Conservation (phyloP, 2,329 filamentous ascomycete species). For the Drechmeria coniospora region DNA sequence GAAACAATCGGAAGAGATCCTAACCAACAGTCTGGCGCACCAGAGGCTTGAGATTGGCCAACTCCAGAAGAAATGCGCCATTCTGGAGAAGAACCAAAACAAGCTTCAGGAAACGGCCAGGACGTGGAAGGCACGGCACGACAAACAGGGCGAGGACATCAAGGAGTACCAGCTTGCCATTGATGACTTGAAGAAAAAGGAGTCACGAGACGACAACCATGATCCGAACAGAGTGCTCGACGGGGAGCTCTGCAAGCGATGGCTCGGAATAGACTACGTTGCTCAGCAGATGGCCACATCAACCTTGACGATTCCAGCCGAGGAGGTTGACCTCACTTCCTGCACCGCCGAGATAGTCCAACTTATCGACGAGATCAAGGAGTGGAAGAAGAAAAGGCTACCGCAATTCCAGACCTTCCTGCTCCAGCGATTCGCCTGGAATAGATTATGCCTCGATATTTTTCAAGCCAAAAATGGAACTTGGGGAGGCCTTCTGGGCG, state of each 20-base stretch:
- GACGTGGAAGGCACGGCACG: no score
- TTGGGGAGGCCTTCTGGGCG: neutral
- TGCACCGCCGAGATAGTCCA: neutral
- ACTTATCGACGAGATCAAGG: neutral
- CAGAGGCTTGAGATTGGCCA: no score
- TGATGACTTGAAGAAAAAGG: no score
- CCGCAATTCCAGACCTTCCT: neutral
- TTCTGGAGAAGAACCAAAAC: no score
- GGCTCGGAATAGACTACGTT: neutral
- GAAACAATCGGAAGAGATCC: no score
- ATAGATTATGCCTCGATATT: neutral
- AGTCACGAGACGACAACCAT: no score
- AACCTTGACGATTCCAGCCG: neutral
- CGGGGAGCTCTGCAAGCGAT: neutral
- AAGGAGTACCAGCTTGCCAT: no score
- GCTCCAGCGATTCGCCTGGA: neutral
- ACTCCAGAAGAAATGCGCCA: no score
- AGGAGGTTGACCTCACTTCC: neutral
- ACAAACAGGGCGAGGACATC: no score
- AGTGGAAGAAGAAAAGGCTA: neutral
- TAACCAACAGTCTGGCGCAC: no score
- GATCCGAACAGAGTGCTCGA: slow-evolving; percentile 2
- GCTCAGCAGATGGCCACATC: neutral
- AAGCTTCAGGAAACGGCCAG: no score
- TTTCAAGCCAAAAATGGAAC: neutral